Base-by-base conservation (phyloP, 768 basidiomycete species). In the Rhizopogon sp. region DNA sequence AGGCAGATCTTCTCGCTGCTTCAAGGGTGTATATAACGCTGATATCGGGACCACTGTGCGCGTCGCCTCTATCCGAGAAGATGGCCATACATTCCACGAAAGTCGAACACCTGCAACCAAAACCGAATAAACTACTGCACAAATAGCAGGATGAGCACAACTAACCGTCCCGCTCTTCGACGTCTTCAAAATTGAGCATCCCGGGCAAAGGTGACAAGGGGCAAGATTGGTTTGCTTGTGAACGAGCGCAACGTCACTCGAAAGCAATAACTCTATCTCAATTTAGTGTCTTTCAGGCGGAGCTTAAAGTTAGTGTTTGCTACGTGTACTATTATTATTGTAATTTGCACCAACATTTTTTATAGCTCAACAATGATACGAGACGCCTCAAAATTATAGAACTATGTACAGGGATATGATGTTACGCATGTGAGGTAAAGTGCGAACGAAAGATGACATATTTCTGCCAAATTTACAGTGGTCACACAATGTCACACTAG, bases 11-110 rank as follows among this genome's bases (percentile, higher is more conserved):
- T 94, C 92, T 56, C 95, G 81, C 55, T 88, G 79, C 74, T 97
- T 99, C 62, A 98, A 77, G 16, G 97, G 97, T 3, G 92, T 93
- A 73, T 99, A 99, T 7, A 99, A 80, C 8, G 97, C 93, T n/a
- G 96, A 88, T 65, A 99, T 97, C 56, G 97, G 97, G 6, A 98
- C 96, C 40, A 99, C 96, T 5, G 93, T 98, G 63, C 96, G 82
- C 39, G 95, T 98, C 13, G 96, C 93, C 74, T 99, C 97, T 70
- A 98, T 96, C 64, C 97, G 86, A 56, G 93, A 95, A 37, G 94
- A 95, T 3, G 95, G 94, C 93, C 93, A 99, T 56, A 95, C 92
- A 72, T 99, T 99, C 97, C 96, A 98, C 45, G 95, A 96, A 61
- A 98, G 80, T 53, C 96, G 84, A 44, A 98, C 86, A 61, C 96